Evolutionary conservation across 2,329 filamentous ascomycete genomes (phyloP).

Genomic region (Fusarium paranaense): DNA sequence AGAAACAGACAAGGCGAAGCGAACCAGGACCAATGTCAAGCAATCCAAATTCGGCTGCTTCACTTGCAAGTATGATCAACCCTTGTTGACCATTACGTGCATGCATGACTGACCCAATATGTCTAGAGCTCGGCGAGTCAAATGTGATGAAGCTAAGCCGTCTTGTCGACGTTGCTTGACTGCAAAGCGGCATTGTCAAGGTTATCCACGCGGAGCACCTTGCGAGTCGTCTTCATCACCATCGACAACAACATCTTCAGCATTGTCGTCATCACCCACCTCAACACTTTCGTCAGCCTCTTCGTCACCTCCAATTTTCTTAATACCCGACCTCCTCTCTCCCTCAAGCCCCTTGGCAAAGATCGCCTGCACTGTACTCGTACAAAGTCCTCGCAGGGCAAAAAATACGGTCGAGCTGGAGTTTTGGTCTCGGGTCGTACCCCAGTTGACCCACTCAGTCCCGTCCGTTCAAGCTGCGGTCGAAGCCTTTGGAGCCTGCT

Average conservation of each 20-base stretch:
- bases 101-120: not conserved
- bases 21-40: slow-evolving; percentile 39
- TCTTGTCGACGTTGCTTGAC: slow-evolving; percentile 26
- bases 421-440: slow-evolving; percentile 32
- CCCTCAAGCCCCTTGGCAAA: slow-evolving; percentile 10
- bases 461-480: slow-evolving; percentile 33
- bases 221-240: not conserved
- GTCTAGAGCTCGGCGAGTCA: slow-evolving; percentile 30
- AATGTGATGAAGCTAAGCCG: slow-evolving; percentile 37
- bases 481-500: slow-evolving; percentile 29
- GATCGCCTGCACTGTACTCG: slow-evolving; percentile 21
- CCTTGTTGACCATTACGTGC: not conserved
- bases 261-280: not conserved
- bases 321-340: not conserved
- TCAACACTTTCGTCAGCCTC: not conserved
- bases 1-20: slow-evolving; percentile 3
- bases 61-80: slow-evolving; percentile 37
- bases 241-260: not conserved
- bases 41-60: slow-evolving; percentile 40
- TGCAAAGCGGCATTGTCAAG: slow-evolving; percentile 19
- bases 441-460: slow-evolving; percentile 26
- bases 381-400: slow-evolving; percentile 26
- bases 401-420: slow-evolving; percentile 21
- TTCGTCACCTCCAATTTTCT: not conserved
- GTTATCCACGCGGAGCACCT: slow-evolving; percentile 24